Evolutionary conservation across 768 basidiomycete genomes (phyloP).

Genomic region (Lyophyllum atratum): DNA sequence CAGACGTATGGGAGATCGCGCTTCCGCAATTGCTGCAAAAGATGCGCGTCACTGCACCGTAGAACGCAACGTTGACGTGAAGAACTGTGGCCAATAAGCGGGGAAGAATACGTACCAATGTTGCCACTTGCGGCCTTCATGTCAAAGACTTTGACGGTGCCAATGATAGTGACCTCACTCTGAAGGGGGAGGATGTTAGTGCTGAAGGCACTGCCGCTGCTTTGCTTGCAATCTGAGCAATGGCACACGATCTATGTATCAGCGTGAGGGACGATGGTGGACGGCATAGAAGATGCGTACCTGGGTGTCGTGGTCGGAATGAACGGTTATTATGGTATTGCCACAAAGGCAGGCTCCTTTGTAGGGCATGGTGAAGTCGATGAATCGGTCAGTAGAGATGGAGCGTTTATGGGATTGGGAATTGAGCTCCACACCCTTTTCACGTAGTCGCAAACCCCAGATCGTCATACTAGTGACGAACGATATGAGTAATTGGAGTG

Average conservation of each 20-base stretch:
- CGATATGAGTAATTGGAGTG: too few species aligned
- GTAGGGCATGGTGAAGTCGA: too few species aligned
- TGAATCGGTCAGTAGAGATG: too few species aligned
- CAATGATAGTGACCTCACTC: background rate
- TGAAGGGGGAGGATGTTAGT: background rate
- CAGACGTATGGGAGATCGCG: conserved; percentile 5
- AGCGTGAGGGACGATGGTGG: too few species aligned
- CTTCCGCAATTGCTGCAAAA: background rate
- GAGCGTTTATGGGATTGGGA: too few species aligned
- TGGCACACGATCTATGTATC: background rate
- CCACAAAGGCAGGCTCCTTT: background rate
- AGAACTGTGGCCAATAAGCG: background rate
- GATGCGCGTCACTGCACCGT: background rate
- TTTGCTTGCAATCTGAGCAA: background rate
- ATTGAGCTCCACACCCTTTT: too few species aligned
- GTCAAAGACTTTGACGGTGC: background rate
- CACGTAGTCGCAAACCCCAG: too few species aligned
- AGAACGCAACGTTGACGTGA: background rate
- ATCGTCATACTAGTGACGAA: too few species aligned
- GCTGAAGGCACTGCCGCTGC: background rate
- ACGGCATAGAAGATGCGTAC: too few species aligned
- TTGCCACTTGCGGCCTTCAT: background rate
- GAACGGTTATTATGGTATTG: background rate
- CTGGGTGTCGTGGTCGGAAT: background rate
- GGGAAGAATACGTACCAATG: background rate